phyloP scores from a whole-genome alignment of 208 protist genomes.

The Leishmania tropica region DNA sequence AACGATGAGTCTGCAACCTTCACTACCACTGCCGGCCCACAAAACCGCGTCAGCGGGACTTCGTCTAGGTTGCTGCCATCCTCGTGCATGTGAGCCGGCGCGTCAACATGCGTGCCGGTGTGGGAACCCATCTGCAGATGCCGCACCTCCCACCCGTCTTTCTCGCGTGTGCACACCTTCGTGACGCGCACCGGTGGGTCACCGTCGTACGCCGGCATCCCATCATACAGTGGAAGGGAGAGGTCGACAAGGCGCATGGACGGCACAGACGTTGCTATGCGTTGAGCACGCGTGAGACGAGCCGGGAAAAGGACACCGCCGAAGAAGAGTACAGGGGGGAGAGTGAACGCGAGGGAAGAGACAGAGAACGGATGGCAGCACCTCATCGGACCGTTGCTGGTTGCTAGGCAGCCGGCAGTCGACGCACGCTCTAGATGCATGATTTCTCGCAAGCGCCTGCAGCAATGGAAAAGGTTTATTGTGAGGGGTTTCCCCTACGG shows the following conservation, averaged over 20 bases:
- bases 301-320: too few relatives aligned
- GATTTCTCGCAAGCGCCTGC: not conserved
- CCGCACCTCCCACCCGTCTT: conserved; percentile 53
- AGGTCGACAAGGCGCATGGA: conserved; percentile 46
- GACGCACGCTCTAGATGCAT: not conserved
- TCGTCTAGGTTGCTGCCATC: conserved; percentile 39
- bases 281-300: not conserved
- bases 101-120: conserved; percentile 55
- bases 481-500: not conserved
- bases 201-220: conserved; percentile 50
- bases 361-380: not conserved
- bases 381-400: not conserved
- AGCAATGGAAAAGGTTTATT: not conserved
- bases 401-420: not conserved
- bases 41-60: conserved; percentile 36
- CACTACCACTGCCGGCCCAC: conserved; percentile 35
- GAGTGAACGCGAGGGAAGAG: not conserved
- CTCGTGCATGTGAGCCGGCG: conserved; percentile 54
- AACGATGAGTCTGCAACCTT: conserved; percentile 7
- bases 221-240: conserved; percentile 32
- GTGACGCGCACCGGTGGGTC: conserved; percentile 46
- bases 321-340: not conserved
- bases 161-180: conserved; percentile 35
- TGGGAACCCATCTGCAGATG: conserved; percentile 44
- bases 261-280: not conserved